These are phyloP conservation scores for Trametes meyenii DNA, from an alignment of 768 basidiomycete genomes.

Conservation along the genomic window DNA sequence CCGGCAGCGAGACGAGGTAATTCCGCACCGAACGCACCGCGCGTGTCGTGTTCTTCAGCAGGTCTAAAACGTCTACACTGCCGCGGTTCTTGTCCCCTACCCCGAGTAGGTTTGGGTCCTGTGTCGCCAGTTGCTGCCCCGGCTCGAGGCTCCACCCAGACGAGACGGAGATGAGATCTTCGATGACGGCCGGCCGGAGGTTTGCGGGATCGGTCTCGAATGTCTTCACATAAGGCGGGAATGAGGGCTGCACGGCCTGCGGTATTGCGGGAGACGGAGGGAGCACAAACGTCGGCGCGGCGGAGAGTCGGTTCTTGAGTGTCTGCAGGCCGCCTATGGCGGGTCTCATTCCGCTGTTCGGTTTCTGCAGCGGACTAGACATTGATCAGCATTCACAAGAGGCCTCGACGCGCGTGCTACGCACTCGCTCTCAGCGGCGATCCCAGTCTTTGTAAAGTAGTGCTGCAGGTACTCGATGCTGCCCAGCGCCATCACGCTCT, in stretches of 20 bases:
- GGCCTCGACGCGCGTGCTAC: constrained; percentile 33
- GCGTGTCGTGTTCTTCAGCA: constrained; percentile 78
- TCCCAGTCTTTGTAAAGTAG: constrained; percentile 89
- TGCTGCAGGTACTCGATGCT: constrained; percentile 96
- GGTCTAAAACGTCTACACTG: constrained; percentile 63
- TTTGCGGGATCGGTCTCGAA: constrained; percentile 77
- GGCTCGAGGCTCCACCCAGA: constrained; percentile 59
- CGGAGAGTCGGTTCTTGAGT: constrained; percentile 44
- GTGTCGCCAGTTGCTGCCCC: constrained; percentile 9
- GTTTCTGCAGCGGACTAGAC: constrained; percentile 49
- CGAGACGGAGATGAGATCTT: constrained; percentile 70
- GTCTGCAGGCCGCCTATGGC: constrained; percentile 63
- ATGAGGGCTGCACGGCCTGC: constrained; percentile 43
- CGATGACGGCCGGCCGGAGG: constrained; percentile 74
- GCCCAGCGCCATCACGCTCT: constrained; percentile 92
- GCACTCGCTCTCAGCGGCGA: constrained; percentile 72
- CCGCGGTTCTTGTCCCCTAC: constrained; percentile 23
- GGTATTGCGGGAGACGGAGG: constrained; percentile 72
- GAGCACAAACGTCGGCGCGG: constrained; percentile 56
- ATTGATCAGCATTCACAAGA: not conserved
- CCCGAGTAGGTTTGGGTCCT: constrained; percentile 29
- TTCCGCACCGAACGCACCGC: constrained; percentile 83
- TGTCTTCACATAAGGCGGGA: constrained; percentile 61
- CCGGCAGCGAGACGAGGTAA: constrained; percentile 80
- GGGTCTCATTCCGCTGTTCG: constrained; percentile 67